phyloP scores from a whole-genome alignment of 192 early-diverging fungal species.

The Entomortierella chlamydospora region DNA sequence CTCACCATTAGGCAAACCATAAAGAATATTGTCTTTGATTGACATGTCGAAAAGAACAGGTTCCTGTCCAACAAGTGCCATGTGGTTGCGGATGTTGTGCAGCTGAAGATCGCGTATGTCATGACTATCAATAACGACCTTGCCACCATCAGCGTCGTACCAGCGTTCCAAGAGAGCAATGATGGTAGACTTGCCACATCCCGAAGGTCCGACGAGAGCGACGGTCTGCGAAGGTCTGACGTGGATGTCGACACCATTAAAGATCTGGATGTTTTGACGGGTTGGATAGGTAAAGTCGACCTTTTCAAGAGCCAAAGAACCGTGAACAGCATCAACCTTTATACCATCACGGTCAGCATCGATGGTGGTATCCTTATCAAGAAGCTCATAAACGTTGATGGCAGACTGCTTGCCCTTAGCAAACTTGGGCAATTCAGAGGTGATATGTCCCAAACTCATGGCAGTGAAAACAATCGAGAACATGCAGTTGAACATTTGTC shows the following conservation, averaged over 20 bases:
- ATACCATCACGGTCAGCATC: conserved; percentile 64
- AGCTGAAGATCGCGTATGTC: conserved; percentile 74
- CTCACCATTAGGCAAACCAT: conserved; percentile 62
- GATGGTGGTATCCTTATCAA: conserved; percentile 80
- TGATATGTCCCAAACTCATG: conserved; percentile 70
- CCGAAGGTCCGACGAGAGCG: conserved; percentile 88
- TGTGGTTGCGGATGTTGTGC: conserved; percentile 71
- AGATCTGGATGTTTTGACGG: conserved; percentile 67
- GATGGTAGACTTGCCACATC: conserved; percentile 85
- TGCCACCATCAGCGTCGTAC: conserved; percentile 79
- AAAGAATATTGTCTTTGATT: conserved; percentile 91
- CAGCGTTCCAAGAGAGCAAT: conserved; percentile 78
- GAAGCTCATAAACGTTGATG: conserved; percentile 72
- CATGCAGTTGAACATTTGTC: conserved; percentile 75
- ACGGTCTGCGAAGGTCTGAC: conserved; percentile 77
- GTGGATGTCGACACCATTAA: conserved; percentile 64
- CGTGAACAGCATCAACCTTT: conserved; percentile 24
- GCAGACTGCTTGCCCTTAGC: conserved; percentile 87
- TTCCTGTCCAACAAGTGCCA: conserved; percentile 95
- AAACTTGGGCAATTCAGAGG: conserved; percentile 77
- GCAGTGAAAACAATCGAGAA: conserved; percentile 83
- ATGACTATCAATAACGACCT: conserved; percentile 68
- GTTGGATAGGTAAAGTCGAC: conserved; percentile 76
- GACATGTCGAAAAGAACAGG: conserved; percentile 90
- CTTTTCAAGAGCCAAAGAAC: conserved; percentile 55